Evolutionary conservation across 495 filamentous ascomycete species (phyloP).

Genomic region (Symbiotaphrina buchneri): DNA sequence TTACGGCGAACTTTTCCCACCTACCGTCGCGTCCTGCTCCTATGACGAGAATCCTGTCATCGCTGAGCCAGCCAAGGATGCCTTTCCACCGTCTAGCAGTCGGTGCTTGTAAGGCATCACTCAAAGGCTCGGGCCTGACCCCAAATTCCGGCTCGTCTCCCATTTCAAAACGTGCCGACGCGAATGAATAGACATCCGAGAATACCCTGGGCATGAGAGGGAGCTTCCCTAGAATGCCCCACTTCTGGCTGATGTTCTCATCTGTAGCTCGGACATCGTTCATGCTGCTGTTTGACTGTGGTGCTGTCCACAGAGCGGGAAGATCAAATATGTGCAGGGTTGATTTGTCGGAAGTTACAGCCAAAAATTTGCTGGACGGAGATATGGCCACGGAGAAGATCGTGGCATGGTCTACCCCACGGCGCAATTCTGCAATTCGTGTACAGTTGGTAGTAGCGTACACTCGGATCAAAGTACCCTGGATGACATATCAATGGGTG

Average conservation of each 20-base stretch:
- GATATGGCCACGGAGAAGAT: constrained; percentile 79
- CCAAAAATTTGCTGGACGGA: constrained; percentile 52
- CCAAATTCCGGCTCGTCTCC: constrained; percentile 38
- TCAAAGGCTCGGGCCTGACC: constrained; percentile 14
- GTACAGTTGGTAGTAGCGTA: constrained; percentile 59
- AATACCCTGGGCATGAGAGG: constrained; percentile 62
- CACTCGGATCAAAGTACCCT: constrained; percentile 77
- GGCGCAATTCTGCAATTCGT: constrained; percentile 58
- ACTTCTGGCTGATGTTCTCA: constrained; percentile 38
- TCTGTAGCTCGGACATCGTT: constrained; percentile 10
- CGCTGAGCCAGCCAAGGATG: constrained; percentile 50
- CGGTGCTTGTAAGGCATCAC: constrained; percentile 13
- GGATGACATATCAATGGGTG: not conserved
- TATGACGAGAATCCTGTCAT: constrained; percentile 45
- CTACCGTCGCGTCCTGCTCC: constrained; percentile 61
- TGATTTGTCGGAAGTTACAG: constrained; percentile 91
- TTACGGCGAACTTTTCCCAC: constrained; percentile 66
- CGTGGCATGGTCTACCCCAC: constrained; percentile 69
- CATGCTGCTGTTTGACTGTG: constrained; percentile 1
- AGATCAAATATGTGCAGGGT: constrained; percentile 86
- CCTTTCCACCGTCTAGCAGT: constrained; percentile 45
- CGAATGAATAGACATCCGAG: constrained; percentile 65
- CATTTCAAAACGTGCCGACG: constrained; percentile 51
- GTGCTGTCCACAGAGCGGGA: constrained; percentile 12
- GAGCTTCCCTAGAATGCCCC: constrained; percentile 57